Conservation (phyloP, 106 monocot genomes). For the Posidonia australis region DNA sequence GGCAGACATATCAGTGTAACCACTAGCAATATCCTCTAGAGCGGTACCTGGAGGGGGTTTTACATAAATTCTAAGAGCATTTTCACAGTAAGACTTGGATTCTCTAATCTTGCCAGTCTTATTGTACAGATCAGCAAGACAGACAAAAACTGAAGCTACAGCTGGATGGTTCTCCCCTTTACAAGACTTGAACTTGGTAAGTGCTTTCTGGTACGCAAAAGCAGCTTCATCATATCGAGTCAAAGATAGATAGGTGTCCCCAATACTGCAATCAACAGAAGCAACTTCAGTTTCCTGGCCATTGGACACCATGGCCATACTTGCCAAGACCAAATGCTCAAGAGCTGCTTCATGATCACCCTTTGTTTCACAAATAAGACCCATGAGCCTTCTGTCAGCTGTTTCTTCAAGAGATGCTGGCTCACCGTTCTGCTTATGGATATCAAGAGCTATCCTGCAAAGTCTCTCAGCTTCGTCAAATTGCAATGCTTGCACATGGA, state of each 20-base stretch:
- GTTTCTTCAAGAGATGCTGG: conserved; percentile 19
- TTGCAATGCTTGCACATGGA: conserved; percentile 32
- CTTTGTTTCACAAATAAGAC: conserved; percentile 35
- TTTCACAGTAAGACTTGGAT: conserved; percentile 67
- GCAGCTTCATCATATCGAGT: conserved; percentile 37
- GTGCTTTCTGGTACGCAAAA: conserved; percentile 33
- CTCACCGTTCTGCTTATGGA: conserved; percentile 26
- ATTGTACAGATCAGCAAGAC: conserved; percentile 30
- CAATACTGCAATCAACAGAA: conserved; percentile 40
- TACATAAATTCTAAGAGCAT: conserved; percentile 60
- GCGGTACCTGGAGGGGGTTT: conserved; percentile 55
- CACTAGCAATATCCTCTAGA: conserved; percentile 62
- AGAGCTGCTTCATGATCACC: conserved; percentile 35
- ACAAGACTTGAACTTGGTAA: conserved; percentile 14
- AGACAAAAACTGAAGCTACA: conserved; percentile 30
- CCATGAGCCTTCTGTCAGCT: conserved; percentile 38
- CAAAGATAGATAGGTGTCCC: conserved; percentile 29
- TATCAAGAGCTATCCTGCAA: conserved; percentile 29
- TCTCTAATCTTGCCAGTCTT: conserved; percentile 72
- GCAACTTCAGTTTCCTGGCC: conserved; percentile 32
- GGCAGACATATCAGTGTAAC: conserved; percentile 64
- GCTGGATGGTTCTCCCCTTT: conserved; percentile 30
- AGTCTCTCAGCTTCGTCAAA: conserved; percentile 29
- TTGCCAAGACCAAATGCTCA: conserved; percentile 33
- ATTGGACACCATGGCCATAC: conserved; percentile 27